These are phyloP conservation scores for Globisporangium irregulare DNA, from an alignment of 352 stramenopile species.

Conservation along the genomic window DNA sequence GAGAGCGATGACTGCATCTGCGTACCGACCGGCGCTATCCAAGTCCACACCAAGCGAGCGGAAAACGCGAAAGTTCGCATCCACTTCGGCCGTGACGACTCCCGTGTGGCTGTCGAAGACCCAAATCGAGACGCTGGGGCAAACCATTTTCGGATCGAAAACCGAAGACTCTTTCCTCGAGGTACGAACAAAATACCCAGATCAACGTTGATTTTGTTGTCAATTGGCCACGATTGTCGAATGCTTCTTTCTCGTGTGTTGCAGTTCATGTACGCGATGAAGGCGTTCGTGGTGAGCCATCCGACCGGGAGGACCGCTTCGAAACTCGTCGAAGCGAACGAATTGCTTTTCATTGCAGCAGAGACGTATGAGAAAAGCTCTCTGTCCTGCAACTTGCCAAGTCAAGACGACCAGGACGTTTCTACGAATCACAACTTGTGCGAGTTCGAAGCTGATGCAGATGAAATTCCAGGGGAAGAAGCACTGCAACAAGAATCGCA, in stretches of 20 bases:
- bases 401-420: background rate
- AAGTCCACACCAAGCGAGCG: conserved; percentile 19
- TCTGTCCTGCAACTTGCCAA: background rate
- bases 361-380: conserved; percentile 44
- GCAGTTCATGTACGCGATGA: conserved; percentile 48
- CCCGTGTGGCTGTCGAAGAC: conserved; percentile 46
- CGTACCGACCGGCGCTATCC: conserved; percentile 25
- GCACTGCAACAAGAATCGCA: background rate
- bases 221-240: background rate
- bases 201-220: background rate
- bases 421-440: conserved; percentile 7
- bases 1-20: conserved; percentile 20
- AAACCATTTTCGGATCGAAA: conserved; percentile 47
- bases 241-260: background rate
- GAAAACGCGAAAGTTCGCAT: conserved; percentile 22
- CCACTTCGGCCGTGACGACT: background rate
- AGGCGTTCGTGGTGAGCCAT: conserved; percentile 32
- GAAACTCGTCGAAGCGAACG: conserved; percentile 36
- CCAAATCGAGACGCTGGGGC: conserved; percentile 41
- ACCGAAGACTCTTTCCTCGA: conserved; percentile 42
- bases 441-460: background rate
- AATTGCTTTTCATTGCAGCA: conserved; percentile 43
- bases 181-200: conserved; percentile 20
- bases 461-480: background rate
- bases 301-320: conserved; percentile 14